Percentiles rank a stretch among this genome's conserved stretches.
Evolutionary conservation across 1,139 yeast genomes (phyloP).

Genomic region (Lodderomyces theae): DNA sequence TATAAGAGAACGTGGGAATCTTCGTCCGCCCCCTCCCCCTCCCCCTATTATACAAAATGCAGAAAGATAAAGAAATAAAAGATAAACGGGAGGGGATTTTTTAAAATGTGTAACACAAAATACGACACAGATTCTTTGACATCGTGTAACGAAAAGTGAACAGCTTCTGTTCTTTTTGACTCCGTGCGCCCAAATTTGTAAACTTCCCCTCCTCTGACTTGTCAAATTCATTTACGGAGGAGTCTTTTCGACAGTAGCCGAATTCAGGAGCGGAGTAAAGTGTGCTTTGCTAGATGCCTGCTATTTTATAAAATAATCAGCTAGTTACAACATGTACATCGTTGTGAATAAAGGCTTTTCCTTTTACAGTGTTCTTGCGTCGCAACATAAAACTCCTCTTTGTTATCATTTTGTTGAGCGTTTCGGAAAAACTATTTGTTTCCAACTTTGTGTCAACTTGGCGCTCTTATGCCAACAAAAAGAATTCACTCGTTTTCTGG

Average conservation of each 20-base stretch:
- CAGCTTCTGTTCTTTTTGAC: background rate
- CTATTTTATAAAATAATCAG: no score
- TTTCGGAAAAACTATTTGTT: background rate
- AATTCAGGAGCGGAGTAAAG: no score
- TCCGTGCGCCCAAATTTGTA: background rate
- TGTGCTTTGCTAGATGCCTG: no score
- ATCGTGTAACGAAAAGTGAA: background rate
- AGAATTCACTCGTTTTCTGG: background rate
- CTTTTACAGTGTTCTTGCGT: no score
- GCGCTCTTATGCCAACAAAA: background rate
- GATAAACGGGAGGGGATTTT: background rate
- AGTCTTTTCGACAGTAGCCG: no score
- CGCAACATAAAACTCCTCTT: no score
- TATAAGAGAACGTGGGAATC: background rate
- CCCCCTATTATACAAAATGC: background rate
- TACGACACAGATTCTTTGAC: background rate
- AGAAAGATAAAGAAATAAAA: background rate
- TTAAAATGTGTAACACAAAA: background rate
- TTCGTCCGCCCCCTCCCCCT: no score
- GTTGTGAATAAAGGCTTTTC: no score
- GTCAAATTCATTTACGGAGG: constrained; percentile 1
- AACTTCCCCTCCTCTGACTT: background rate
- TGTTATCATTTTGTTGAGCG: background rate
- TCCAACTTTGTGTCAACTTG: background rate
- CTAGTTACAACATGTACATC: no score